A percentile compares a stretch with the other conserved stretches of the same genome.
These are phyloP conservation scores for Cryptococcus sp. DNA, from an alignment of 1,284 basidiomycete genomes.

Conservation along the genomic window DNA sequence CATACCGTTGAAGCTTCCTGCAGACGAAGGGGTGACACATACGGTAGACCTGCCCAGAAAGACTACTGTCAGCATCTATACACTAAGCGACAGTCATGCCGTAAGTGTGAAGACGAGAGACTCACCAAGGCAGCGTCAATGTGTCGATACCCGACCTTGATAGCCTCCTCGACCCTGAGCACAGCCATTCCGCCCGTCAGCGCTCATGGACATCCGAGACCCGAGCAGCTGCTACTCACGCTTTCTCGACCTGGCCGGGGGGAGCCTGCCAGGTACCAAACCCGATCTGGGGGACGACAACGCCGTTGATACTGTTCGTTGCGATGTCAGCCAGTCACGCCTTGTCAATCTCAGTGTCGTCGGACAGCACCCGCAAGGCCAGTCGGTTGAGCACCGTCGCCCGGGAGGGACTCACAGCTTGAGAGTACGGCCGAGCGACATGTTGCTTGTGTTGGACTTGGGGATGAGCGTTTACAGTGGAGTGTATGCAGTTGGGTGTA, in stretches of 20 bases:
- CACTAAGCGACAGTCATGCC: background rate
- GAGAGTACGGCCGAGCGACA: slow-evolving; percentile 13
- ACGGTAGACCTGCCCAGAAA: slow-evolving; percentile 11
- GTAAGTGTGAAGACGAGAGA: slow-evolving; percentile 9
- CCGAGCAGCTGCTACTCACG: too few relatives aligned
- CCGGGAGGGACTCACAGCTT: slow-evolving; percentile 5
- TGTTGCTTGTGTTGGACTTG: background rate
- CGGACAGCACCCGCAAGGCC: slow-evolving; percentile 15
- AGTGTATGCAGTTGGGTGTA: background rate
- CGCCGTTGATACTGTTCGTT: slow-evolving; percentile 29
- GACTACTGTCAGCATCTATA: background rate
- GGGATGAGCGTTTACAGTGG: background rate
- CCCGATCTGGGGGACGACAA: slow-evolving; percentile 64
- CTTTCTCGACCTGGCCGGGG: slow-evolving; percentile 70
- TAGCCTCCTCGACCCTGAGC: slow-evolving; percentile 60
- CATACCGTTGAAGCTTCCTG: background rate
- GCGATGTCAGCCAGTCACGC: background rate
- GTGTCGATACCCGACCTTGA: slow-evolving; percentile 71
- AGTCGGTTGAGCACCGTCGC: background rate
- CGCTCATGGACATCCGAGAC: too few relatives aligned
- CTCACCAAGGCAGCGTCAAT: slow-evolving; percentile 75
- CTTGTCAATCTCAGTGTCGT: slow-evolving; percentile 41
- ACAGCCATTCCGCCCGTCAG: slow-evolving; percentile 49
- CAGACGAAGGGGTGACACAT: background rate
- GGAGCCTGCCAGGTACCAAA: slow-evolving; percentile 78